These are phyloP conservation scores for Naganishia friedmannii DNA, from an alignment of 768 basidiomycete genomes.

Conservation along the genomic window DNA sequence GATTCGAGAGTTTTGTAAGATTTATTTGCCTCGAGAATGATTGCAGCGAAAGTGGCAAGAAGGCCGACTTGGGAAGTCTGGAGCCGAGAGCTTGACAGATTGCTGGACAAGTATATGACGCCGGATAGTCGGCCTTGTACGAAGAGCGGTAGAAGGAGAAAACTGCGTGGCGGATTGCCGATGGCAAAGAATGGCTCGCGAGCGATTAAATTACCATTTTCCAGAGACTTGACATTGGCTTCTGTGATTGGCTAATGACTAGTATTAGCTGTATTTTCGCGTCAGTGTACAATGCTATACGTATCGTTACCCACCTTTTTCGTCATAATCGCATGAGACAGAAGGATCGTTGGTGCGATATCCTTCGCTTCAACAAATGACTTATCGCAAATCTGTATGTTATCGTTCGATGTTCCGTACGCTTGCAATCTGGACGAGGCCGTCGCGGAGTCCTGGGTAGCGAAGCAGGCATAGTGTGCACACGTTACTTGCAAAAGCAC, in stretches of 20 bases:
- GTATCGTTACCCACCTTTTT: slow-evolving; percentile 4
- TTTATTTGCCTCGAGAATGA: slow-evolving; percentile 21
- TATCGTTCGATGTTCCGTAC: slow-evolving; percentile 9
- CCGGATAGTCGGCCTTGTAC: slow-evolving; percentile 30
- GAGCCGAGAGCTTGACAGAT: background rate
- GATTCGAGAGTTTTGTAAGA: slow-evolving; percentile 22
- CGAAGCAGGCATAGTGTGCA: slow-evolving; percentile 28
- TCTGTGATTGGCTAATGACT: slow-evolving; percentile 13
- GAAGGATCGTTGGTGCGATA: slow-evolving; percentile 14
- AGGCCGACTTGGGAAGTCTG: slow-evolving; percentile 20
- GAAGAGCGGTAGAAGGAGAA: slow-evolving; percentile 11
- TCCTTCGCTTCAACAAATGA: slow-evolving; percentile 14
- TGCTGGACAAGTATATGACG: slow-evolving; percentile 15
- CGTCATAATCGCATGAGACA: slow-evolving; percentile 18
- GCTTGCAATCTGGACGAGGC: slow-evolving; percentile 7
- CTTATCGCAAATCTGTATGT: slow-evolving; percentile 17
- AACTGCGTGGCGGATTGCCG: background rate
- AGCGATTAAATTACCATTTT: slow-evolving; percentile 9
- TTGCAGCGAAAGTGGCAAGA: slow-evolving; percentile 28
- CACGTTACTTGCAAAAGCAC: slow-evolving; percentile 28
- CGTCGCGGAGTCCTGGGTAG: slow-evolving; percentile 7
- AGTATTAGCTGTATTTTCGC: too few relatives aligned
- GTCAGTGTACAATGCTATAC: background rate
- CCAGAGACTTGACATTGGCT: background rate
- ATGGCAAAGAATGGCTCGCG: slow-evolving; percentile 29